Conservation (phyloP, 73 alveolate genomes). For the Tetrahymena borealis region DNA sequence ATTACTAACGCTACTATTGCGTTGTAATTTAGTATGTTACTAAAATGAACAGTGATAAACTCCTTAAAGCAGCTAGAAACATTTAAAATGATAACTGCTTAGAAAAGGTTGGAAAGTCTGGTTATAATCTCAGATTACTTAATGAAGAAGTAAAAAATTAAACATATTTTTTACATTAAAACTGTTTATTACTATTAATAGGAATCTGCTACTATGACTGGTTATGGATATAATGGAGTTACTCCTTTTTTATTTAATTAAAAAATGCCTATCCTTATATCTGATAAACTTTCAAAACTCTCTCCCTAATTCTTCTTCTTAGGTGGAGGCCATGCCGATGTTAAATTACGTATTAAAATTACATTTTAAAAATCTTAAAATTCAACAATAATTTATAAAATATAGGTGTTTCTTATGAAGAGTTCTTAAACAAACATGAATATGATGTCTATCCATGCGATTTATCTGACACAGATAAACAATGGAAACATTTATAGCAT, state of each 20-base stretch:
- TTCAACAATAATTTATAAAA: not conserved
- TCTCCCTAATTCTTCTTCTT: constrained; percentile 52
- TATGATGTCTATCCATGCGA: not conserved
- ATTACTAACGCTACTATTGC: constrained; percentile 39
- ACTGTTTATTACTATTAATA: not conserved
- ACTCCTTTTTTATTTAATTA: constrained; percentile 65
- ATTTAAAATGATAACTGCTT: constrained; percentile 14
- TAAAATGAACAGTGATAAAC: constrained; percentile 45
- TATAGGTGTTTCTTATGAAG: not conserved
- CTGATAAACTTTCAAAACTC: constrained; percentile 16
- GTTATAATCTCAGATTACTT: constrained; percentile 56
- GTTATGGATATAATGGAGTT: constrained; percentile 57
- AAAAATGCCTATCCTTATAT: constrained; percentile 31
- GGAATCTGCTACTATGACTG: constrained; percentile 37
- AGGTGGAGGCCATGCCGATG: constrained; percentile 70
- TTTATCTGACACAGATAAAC: not conserved
- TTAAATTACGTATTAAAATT: constrained; percentile 41
- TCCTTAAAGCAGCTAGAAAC: constrained; percentile 34
- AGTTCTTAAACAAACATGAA: not conserved
- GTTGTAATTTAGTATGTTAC: constrained; percentile 52
- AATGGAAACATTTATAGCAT: not conserved
- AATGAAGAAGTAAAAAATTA: constrained; percentile 48
- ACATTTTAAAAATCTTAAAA: not conserved
- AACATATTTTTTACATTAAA: not conserved
- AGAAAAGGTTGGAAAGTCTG: constrained; percentile 42